Evolutionary conservation across 306 rosid genomes (phyloP).

Genomic region (Spatholobus suberectus): DNA sequence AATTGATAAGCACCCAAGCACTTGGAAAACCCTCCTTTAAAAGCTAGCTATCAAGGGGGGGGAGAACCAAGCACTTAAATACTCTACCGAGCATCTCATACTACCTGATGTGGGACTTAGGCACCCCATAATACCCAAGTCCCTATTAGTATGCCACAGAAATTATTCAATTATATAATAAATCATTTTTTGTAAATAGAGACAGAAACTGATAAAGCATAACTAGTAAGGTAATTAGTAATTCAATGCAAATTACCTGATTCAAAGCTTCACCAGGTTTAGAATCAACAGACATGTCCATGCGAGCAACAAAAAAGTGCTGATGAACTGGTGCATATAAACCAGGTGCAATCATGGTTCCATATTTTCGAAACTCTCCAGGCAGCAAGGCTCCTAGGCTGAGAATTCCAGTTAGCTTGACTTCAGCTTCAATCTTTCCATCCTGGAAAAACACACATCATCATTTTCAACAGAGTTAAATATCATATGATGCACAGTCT

Average conservation of each 20-base stretch:
- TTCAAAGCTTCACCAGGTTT: slow-evolving; percentile 91
- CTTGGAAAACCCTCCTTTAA: too few species aligned
- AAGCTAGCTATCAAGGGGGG: too few species aligned
- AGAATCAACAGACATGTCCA: slow-evolving; percentile 98
- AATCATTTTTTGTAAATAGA: not conserved
- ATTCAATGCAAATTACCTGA: slow-evolving; percentile 62
- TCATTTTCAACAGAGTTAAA: slow-evolving; percentile 35
- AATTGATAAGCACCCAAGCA: too few species aligned
- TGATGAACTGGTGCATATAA: slow-evolving; percentile 96
- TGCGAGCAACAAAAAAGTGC: slow-evolving; percentile 92
- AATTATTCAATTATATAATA: not conserved
- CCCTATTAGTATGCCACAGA: not conserved
- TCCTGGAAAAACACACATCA: slow-evolving; percentile 63
- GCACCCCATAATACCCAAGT: too few species aligned
- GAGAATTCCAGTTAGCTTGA: slow-evolving; percentile 92
- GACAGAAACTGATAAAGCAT: not conserved
- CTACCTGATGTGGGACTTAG: too few species aligned
- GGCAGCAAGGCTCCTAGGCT: slow-evolving; percentile 92
- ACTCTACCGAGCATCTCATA: too few species aligned
- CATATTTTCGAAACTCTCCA: slow-evolving; percentile 86
- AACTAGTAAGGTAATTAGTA: not conserved
- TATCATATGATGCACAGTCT: slow-evolving; percentile 19
- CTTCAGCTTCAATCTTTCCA: slow-evolving; percentile 96
- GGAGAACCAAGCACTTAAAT: too few species aligned
- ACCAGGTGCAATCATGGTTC: slow-evolving; percentile 91